Evolutionary conservation across 345 rosid species (phyloP).

Genomic region (Sisymbrium irio): DNA sequence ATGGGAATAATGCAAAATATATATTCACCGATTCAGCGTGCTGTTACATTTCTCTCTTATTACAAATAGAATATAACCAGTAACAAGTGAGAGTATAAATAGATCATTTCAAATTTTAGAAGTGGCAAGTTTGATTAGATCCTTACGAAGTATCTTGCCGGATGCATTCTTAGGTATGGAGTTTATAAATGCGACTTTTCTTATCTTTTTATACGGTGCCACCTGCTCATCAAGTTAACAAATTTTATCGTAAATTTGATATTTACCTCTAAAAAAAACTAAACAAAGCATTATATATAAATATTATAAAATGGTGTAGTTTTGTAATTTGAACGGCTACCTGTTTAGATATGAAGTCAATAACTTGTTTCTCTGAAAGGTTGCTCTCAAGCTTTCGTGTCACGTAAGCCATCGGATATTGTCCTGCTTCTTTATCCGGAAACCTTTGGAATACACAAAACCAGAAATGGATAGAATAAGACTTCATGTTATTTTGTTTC

Average conservation of each 20-base stretch:
- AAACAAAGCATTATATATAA: too few relatives aligned
- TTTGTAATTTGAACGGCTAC: constrained; percentile 25
- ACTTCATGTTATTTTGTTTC: too few relatives aligned
- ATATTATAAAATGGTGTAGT: too few relatives aligned
- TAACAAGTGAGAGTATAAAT: neutral
- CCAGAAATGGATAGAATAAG: too few relatives aligned
- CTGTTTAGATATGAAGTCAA: constrained; percentile 67
- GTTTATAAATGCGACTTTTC: constrained; percentile 40
- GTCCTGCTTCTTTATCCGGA: constrained; percentile 64
- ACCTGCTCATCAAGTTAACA: constrained; percentile 45
- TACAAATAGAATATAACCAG: neutral
- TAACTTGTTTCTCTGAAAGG: constrained; percentile 42
- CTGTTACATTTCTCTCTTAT: neutral
- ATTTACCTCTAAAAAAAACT: too few relatives aligned
- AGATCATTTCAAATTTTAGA: constrained; percentile 54
- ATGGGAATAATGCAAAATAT: neutral
- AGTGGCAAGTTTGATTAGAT: constrained; percentile 70
- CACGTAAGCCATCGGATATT: constrained; percentile 76
- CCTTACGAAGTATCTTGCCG: constrained; percentile 84
- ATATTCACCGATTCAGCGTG: too few relatives aligned
- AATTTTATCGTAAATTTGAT: too few relatives aligned
- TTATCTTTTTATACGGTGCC: constrained; percentile 74
- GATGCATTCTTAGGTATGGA: constrained; percentile 77
- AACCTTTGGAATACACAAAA: too few relatives aligned
- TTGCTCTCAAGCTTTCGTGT: constrained; percentile 47